Evolutionary conservation across 495 filamentous ascomycete genomes (phyloP).

Genomic region (Mytilinidion resinicola): DNA sequence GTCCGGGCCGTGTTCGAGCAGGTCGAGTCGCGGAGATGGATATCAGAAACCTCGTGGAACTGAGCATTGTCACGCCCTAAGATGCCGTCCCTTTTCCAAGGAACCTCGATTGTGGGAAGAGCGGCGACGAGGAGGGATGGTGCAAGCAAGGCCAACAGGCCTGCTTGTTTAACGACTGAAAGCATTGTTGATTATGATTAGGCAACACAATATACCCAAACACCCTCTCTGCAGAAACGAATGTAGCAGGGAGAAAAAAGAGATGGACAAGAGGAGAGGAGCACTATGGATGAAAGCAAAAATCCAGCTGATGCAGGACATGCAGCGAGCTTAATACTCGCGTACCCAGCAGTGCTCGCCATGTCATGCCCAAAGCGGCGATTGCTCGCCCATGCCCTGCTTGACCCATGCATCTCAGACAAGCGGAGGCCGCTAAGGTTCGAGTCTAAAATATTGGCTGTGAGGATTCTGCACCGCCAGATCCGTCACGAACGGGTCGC

Average conservation of each 20-base stretch:
- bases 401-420: not conserved
- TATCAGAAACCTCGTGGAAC: not conserved
- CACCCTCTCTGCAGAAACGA: conserved; percentile 5
- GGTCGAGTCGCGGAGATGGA: not conserved
- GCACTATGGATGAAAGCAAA: not conserved
- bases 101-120: conserved; percentile 8
- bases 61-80: not conserved
- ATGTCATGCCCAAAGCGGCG: conserved; percentile 5
- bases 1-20: conserved; percentile 17
- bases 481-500: conserved; percentile 5
- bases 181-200: conserved; percentile 16
- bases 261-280: not conserved
- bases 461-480: conserved; percentile 18
- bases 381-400: too few relatives aligned
- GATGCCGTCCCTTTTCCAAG: conserved; percentile 19
- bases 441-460: conserved; percentile 9
- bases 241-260: not conserved
- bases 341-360: not conserved
- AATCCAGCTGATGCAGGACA: not conserved
- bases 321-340: conserved; percentile 13
- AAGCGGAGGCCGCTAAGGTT: conserved; percentile 4
- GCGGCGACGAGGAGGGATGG: conserved; percentile 3
- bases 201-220: not conserved
- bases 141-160: conserved; percentile 12
- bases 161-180: conserved; percentile 10